Base-by-base conservation (phyloP, 768 basidiomycete species). In the Boletus pseudo-olivaceus region DNA sequence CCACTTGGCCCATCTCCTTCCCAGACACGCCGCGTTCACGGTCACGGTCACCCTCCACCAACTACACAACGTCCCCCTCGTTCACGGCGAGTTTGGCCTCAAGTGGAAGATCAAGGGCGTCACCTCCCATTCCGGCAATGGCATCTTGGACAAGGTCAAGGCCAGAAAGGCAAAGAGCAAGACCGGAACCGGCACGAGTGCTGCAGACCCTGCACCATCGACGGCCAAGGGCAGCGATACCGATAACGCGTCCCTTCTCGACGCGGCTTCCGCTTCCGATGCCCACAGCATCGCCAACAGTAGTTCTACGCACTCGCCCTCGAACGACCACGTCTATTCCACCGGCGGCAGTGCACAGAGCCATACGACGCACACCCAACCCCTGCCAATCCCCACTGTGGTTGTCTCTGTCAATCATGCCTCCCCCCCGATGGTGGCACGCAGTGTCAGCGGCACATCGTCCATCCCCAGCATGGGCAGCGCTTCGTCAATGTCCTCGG, bases 61-160 rank as follows among this genome's bases (percentile, higher is more conserved):
- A 59, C 77, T 91, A 20, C 76, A 80, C 19, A 85, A 82, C 59
- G 84, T 91, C 0, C 89, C 89, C 0, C 80, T 89, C 53, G 81
- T 89, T 33, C 72, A 75, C 39, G 88, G 88, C 57, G 79, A 87
- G 63, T 89, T 90, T 63, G 82, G 76, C 19, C 79, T 85, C 6
- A 74, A 77, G 20, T 90, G 89, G 87, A 85, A 82, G 68, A 81
- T 90, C 70, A 87, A 83, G 74, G 77, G 82, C 58, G 77, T 75
- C 32, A 72, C 71, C 35, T 68, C 76, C 3, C 67, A 70, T 14
- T 56, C 72, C 19, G 73, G 77, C 63, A 60, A 63, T 29, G 77
- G 81, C 4, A 61, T 83, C 32, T 62, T 79, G 35, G 58, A 67
- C 40, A 76, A 72, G 68, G 73, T 74, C 61, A 75, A 72, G 59